These are phyloP conservation scores for Phytophthora ohioensis DNA, from an alignment of 352 stramenopile genomes.

Conservation along the genomic window DNA sequence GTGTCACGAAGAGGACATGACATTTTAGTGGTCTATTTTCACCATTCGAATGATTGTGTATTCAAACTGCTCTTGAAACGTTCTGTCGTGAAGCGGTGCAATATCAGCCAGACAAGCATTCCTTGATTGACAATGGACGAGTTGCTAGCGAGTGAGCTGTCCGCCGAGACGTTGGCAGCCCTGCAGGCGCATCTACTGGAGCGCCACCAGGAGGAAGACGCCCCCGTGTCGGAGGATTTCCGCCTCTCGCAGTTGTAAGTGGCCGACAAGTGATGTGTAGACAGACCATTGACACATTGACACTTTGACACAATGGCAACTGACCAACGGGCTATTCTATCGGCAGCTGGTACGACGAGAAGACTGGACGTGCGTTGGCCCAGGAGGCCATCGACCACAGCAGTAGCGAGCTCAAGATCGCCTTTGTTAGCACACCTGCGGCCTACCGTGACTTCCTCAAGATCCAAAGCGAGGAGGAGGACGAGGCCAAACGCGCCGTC, in stretches of 20 bases:
- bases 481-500: constrained; percentile 33
- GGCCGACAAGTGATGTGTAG: background rate
- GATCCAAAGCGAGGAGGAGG: constrained; percentile 40
- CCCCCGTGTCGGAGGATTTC: constrained; percentile 55
- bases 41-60: background rate
- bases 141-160: constrained; percentile 52
- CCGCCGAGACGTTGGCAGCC: constrained; percentile 52
- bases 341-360: constrained; percentile 55
- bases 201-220: constrained; percentile 39
- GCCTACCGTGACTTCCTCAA: constrained; percentile 52
- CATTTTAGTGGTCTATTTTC: constrained; percentile 1
- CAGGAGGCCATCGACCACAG: constrained; percentile 57
- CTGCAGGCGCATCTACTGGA: constrained; percentile 53
- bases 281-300: constrained; percentile 8
- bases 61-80: constrained; percentile 7
- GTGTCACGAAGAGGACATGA: background rate
- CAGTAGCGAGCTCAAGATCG: constrained; percentile 46
- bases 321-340: background rate
- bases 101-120: constrained; percentile 12
- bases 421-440: constrained; percentile 59
- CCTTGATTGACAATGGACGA: constrained; percentile 38
- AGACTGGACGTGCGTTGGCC: constrained; percentile 50
- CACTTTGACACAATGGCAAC: background rate
- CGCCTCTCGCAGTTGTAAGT: constrained; percentile 61
- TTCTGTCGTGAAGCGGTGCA: constrained; percentile 4